Percentiles rank a stretch among this genome's conserved stretches.
phyloP scores from a whole-genome alignment of 129 eudicot species.

The Saposhnikovia divaricata region DNA sequence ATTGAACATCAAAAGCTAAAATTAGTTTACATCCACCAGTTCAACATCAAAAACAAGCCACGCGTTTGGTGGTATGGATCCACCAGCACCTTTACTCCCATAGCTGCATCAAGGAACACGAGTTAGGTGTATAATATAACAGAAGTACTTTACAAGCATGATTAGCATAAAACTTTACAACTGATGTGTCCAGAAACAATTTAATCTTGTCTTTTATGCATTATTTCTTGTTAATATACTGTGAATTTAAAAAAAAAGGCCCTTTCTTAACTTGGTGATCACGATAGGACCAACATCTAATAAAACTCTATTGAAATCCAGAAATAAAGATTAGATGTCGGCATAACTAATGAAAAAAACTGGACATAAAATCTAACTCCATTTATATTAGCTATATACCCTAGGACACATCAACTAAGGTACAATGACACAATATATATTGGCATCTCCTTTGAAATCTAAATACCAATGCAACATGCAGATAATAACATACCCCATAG shows the following conservation, averaged over 20 bases:
- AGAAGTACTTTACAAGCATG: not conserved
- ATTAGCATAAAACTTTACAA: not conserved
- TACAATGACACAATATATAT: not conserved
- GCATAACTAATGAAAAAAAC: too few relatives aligned
- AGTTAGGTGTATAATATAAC: not conserved
- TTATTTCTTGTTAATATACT: not conserved
- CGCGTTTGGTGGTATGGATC: slow-evolving; percentile 68
- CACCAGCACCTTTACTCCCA: slow-evolving; percentile 66
- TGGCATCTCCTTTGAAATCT: not conserved
- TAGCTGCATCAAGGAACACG: slow-evolving; percentile 41
- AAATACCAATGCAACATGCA: not conserved
- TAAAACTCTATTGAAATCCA: not conserved
- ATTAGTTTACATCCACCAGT: slow-evolving; percentile 52
- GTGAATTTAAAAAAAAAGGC: not conserved
- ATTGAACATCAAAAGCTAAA: not conserved
- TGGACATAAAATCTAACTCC: not conserved
- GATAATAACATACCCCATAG: slow-evolving; percentile 71
- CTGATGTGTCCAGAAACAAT: not conserved
- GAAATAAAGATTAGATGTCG: not conserved
- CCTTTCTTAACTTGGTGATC: not conserved
- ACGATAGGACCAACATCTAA: not conserved
- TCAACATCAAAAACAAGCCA: slow-evolving; percentile 87
- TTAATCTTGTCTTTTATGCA: not conserved
- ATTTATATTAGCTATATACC: not conserved
- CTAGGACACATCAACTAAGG: not conserved